Base-by-base conservation (phyloP, 1,284 basidiomycete species). In the Cryptococcus hybrid region DNA sequence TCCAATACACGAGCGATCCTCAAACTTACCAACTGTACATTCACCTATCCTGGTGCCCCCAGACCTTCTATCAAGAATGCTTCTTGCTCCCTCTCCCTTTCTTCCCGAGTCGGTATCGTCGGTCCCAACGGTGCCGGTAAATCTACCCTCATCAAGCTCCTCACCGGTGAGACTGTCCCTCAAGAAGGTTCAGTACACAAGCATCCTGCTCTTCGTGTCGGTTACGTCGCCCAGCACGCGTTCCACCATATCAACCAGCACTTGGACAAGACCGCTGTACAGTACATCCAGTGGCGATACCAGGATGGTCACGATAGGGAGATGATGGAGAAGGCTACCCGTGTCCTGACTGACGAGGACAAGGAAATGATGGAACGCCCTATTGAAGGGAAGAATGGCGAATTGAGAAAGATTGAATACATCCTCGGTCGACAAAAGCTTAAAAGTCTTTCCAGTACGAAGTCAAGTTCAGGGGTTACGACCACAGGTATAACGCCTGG, bases 231-330 rank as follows among this genome's bases (percentile, higher is more conserved):
- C 8, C 95, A 99, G 76, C 95, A 99, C 78, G 93, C 93, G 30
- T 96, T 93, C 58, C 92, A 95, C 80, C 93, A 96, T 76, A 89
- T 94, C 70, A 92, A 96, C 77, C 86, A 85, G 70, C 92, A 97
- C 80, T 77, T 96, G 48, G 92, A 95, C 78, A 95, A 96, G 81
- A 95, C 92, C 7, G 90, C 93, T 18, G 90, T 95, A 59, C 88
- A 88, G 60, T 97, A 97, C 75, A 96, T 97, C 69, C 92, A 95
- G 80, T 99, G 95, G 95, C 89, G 95, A 70, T 99, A 94, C 86
- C 94, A 98, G 79, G 94, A 97, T 77, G 96, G 95, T 50, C 90
- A 96, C 78, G 95, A 99, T 82, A 89, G 94, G 87, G 83, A 99
- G 79, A 82, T 97, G 58, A 78, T 96, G 63, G 92, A 96, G 80